Base-by-base conservation (phyloP, 2,329 filamentous ascomycete genomes). In the Xylariaceae sp. region DNA sequence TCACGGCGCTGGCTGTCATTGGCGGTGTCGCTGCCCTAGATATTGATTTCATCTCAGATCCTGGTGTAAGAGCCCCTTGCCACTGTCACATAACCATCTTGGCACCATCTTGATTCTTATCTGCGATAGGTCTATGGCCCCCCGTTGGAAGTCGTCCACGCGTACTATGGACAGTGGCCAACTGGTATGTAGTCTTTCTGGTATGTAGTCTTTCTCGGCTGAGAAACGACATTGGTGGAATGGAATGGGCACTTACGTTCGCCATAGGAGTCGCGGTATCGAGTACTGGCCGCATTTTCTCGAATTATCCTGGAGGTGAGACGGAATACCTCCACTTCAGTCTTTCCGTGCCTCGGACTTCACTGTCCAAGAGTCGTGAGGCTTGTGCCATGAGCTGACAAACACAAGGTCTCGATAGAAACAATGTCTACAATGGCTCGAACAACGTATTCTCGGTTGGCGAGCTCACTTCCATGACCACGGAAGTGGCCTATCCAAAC, bases 141-240 rank as follows among this genome's bases (percentile, higher is more conserved):
- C 10, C 61, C 73, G 11, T 70, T 80, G 5, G 79, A 82, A 60
- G 61, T 80, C 34, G 74, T 77, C 0, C 79, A 82, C 68, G 69
- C 80, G 8, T 82, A 80, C 63, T 75, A 79, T 56, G 77, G 80
- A 64, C 74, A 81, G 66, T 82, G 76, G 74, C 78, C 73, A 72
- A 64, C 65, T 73, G 78, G 68, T 62, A 37, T 58, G 55, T 15
- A 17, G 10, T 9, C 37, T 9, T 42, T 9, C 37, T 42, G 78
- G 68, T 62, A 37, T 58, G 55, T 15, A 17, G 10, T 9, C 37
- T 9, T 42, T 9, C 37, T 42, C 13, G 37, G 37, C 9, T 30
- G 37, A 42, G 37, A 4, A 45, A 45, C 45, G 45, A 23, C 15
- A 2, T 13, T 7, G 5, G 18, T 48, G 7, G 7, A 17, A 48